These are phyloP conservation scores for Hibiscus syriacus DNA, from an alignment of 345 rosid genomes.

Conservation along the genomic window DNA sequence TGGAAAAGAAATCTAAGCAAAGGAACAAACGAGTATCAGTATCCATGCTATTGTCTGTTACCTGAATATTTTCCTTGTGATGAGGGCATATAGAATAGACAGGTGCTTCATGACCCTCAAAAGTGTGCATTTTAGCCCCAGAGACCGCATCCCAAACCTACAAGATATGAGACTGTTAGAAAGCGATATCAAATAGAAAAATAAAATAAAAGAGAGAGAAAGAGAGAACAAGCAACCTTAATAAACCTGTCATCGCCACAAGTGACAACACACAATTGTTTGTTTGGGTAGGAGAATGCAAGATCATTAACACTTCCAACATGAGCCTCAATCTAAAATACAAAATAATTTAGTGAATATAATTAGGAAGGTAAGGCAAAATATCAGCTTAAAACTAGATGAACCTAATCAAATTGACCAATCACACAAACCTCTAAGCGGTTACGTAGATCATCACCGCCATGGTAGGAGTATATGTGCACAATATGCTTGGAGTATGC, in stretches of 20 bases:
- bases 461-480: conserved; percentile 64
- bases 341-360: conserved; percentile 4
- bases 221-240: conserved; percentile 45
- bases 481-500: conserved; percentile 81
- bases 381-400: neutral
- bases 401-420: neutral
- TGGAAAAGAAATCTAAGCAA: conserved; percentile 7
- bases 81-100: conserved; percentile 82
- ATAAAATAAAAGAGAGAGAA: neutral
- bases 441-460: conserved; percentile 52
- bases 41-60: conserved; percentile 21
- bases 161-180: conserved; percentile 19
- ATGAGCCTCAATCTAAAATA: conserved; percentile 79
- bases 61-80: conserved; percentile 78
- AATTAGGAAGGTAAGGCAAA: neutral
- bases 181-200: conserved; percentile 9
- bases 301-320: conserved; percentile 78
- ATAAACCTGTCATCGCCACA: conserved; percentile 78
- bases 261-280: conserved; percentile 58
- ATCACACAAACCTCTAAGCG: conserved; percentile 60
- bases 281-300: conserved; percentile 70
- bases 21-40: neutral
- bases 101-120: conserved; percentile 89
- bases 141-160: conserved; percentile 87
- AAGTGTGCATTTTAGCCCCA: conserved; percentile 41